phyloP scores from a whole-genome alignment of 2,329 filamentous ascomycete genomes.

The Nothopassalora personata region DNA sequence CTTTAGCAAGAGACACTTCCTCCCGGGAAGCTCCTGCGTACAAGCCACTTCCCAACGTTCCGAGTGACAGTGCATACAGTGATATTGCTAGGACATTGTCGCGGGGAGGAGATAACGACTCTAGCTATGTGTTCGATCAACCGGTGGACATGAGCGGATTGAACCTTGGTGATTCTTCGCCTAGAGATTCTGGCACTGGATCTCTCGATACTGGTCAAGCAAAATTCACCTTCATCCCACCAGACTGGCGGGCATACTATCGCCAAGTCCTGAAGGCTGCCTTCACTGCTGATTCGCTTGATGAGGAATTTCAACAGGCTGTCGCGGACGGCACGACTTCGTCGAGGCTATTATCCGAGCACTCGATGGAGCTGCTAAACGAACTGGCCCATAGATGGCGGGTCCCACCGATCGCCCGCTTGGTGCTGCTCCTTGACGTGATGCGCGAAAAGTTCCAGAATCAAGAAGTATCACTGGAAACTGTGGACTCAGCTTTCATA shows the following conservation, averaged over 20 bases:
- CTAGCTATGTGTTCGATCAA: constrained; percentile 59
- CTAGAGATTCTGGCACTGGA: constrained; percentile 33
- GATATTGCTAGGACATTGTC: constrained; percentile 46
- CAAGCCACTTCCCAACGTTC: constrained; percentile 20
- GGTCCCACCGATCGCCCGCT: constrained; percentile 73
- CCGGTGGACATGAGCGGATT: constrained; percentile 63
- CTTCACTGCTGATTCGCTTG: constrained; percentile 56
- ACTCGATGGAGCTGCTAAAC: constrained; percentile 74
- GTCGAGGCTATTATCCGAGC: constrained; percentile 60
- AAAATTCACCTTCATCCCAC: constrained; percentile 80
- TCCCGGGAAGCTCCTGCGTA: constrained; percentile 36
- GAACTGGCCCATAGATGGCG: constrained; percentile 87
- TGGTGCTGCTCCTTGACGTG: constrained; percentile 79
- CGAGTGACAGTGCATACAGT: constrained; percentile 29
- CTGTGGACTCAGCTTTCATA: constrained; percentile 76
- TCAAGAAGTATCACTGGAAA: constrained; percentile 73
- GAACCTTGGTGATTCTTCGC: constrained; percentile 50
- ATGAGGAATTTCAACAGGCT: constrained; percentile 49
- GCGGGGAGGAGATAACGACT: constrained; percentile 35
- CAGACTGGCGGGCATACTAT: constrained; percentile 77
- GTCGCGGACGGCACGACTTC: constrained; percentile 45
- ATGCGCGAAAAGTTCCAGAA: constrained; percentile 79
- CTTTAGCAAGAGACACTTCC: constrained; percentile 71
- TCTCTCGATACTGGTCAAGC: constrained; percentile 32
- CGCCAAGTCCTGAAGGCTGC: constrained; percentile 75